These are phyloP conservation scores for Martensiomyces pterosporus DNA, from an alignment of 192 early-diverging fungal genomes.

Conservation along the genomic window DNA sequence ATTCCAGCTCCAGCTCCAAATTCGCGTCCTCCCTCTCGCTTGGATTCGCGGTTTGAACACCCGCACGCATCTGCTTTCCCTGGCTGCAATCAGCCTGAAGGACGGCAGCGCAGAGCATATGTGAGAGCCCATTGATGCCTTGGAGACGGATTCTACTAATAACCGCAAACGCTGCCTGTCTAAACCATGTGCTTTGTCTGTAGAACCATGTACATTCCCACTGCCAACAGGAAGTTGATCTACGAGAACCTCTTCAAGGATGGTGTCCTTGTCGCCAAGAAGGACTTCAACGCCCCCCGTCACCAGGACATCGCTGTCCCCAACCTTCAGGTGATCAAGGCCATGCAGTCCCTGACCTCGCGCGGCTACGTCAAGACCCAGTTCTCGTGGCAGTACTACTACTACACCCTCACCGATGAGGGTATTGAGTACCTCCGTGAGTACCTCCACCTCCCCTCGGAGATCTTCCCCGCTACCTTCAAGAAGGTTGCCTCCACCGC, in stretches of 20 bases:
- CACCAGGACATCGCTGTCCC: constrained; percentile 96
- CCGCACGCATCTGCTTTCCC: too few species aligned
- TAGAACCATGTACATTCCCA: constrained; percentile 93
- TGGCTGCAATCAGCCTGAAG: too few species aligned
- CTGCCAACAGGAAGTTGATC: constrained; percentile 94
- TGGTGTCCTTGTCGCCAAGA: constrained; percentile 98
- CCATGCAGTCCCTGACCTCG: constrained; percentile 93
- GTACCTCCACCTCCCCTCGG: constrained; percentile 94
- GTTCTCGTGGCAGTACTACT: constrained; percentile 99
- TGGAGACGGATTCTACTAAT: too few species aligned
- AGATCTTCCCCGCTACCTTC: constrained; percentile 96
- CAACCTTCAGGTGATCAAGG: constrained; percentile 99
- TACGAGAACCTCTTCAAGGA: constrained; percentile 95
- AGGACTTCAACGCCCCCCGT: constrained; percentile 95
- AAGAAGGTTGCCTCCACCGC: constrained; percentile 87
- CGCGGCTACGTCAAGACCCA: constrained; percentile 89
- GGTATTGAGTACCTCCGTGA: constrained; percentile 97
- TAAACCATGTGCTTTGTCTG: too few species aligned
- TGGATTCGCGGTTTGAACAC: too few species aligned
- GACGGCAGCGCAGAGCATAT: too few species aligned
- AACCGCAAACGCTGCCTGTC: too few species aligned
- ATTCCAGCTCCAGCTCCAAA: too few species aligned
- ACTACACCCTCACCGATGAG: constrained; percentile 98
- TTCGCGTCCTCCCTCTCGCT: too few species aligned
- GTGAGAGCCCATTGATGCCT: too few species aligned